Percentiles rank a stretch among this genome's conserved stretches.
phyloP scores from a whole-genome alignment of 2,329 filamentous ascomycete genomes.

The Talaromyces islandicus region DNA sequence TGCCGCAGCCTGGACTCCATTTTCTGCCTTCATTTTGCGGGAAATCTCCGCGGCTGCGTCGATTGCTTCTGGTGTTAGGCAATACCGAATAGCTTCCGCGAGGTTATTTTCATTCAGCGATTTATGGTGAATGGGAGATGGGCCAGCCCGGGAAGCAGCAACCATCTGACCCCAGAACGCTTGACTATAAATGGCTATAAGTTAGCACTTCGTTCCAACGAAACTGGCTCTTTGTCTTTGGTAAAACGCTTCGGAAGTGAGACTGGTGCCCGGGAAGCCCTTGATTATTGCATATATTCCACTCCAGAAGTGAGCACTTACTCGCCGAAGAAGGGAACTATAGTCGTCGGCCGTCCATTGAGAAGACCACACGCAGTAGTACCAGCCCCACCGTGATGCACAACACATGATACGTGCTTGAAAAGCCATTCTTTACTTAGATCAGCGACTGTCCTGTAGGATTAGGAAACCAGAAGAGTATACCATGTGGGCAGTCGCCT shows the following conservation, averaged over 20 bases:
- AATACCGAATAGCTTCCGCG: conserved; percentile 41
- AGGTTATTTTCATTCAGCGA: conserved; percentile 40
- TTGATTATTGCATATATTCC: no score
- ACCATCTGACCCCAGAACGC: conserved; percentile 53
- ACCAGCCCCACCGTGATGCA: conserved; percentile 56
- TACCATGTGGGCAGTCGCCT: conserved; percentile 49
- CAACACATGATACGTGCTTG: conserved; percentile 48
- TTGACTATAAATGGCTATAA: conserved; percentile 22
- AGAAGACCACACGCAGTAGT: conserved; percentile 52
- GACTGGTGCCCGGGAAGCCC: no score
- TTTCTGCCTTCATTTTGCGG: conserved; percentile 37
- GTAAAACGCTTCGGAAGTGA: no score
- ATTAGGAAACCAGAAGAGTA: no score
- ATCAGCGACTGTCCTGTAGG: no score
- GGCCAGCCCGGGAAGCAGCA: conserved; percentile 44
- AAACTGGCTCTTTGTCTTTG: no score
- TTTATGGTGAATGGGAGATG: conserved; percentile 43
- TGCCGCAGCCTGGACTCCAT: conserved; percentile 57
- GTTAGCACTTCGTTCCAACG: no score
- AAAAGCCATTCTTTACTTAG: conserved; percentile 47
- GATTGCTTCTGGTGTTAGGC: conserved; percentile 33
- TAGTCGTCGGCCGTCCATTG: conserved; percentile 46
- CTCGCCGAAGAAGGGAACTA: conserved; percentile 53
- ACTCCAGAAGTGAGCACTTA: no score
- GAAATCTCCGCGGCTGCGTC: conserved; percentile 32